Percentiles rank a stretch among this genome's conserved stretches.
phyloP scores from a whole-genome alignment of 768 basidiomycete species.

The Tulasnella calospora region DNA sequence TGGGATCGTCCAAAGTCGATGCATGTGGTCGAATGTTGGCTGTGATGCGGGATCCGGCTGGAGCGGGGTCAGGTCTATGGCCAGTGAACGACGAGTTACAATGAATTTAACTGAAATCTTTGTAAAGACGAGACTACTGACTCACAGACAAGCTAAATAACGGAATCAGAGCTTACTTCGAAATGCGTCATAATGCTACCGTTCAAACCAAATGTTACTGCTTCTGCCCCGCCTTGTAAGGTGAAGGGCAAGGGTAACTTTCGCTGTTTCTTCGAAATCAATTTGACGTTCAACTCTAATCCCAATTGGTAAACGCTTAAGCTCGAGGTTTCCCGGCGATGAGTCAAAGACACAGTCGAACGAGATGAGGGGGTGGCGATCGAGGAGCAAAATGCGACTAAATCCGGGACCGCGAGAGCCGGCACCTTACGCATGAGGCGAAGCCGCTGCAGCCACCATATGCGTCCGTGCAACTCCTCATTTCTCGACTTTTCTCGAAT shows the following conservation, averaged over 20 bases:
- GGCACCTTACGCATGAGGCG: background rate
- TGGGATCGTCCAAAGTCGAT: background rate
- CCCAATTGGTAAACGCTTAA: background rate
- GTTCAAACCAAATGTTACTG: no score
- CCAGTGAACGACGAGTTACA: background rate
- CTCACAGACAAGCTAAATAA: background rate
- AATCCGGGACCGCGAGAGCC: constrained; percentile 4
- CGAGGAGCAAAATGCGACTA: background rate
- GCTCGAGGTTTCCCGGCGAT: background rate
- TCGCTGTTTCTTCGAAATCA: no score
- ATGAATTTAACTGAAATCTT: background rate
- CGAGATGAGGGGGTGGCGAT: background rate
- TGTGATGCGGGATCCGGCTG: background rate
- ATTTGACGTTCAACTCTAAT: background rate
- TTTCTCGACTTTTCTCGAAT: background rate
- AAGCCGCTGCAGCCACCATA: constrained; percentile 9
- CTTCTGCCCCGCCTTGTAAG: no score
- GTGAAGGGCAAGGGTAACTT: no score
- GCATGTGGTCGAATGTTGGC: background rate
- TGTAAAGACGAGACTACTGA: background rate
- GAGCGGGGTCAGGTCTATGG: background rate
- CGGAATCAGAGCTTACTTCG: background rate
- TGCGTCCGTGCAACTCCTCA: background rate
- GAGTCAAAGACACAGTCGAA: background rate
- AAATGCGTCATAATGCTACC: background rate